Base-by-base conservation (phyloP, 768 basidiomycete genomes). In the Cubamyces sp. region DNA sequence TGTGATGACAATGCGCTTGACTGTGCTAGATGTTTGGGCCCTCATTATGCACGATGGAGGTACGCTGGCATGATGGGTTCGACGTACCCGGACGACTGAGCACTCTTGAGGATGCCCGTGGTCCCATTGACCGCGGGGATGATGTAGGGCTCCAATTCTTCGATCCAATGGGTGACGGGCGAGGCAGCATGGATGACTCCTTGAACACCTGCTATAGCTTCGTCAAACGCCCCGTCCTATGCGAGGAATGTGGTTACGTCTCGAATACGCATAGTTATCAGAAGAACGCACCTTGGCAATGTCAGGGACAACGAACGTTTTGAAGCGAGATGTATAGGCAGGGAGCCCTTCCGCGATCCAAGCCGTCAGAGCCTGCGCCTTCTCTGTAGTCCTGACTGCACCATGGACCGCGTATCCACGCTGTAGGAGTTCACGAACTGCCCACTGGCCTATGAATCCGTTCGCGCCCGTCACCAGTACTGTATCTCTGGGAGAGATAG, bases 71-170 rank as follows among this genome's bases (percentile, higher is more conserved):
- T 23, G 12, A 34, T 19, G 2, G 3, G 9, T 18, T 15, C 21
- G 16, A 46, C 39, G 28, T 14, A 23, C 18, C 11, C 14, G 34
- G n/a, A 21, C 6, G n/a, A 4, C 15, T 37, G 11, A 64, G 84
- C 81, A 46, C 85, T 85, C 61, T 83, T 74, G 23, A 94, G 75
- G 14, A 93, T 77, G 5, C 84, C 79, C 0, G 83, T 64, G 0
- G 91, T 93, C 1, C 92, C 91, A 5, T 84, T 74, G 5, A 93
- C 82, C 19, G 92, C 91, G 3, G 92, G 92, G 18, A 71, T 73
- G 63, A 91, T 85, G 41, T 89, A 67, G 59, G 88, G 86, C 6
- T 75, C 60, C 5, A 76, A 74, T 42, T 85, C 79, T 18, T 77
- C 75, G 1, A 76, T 77, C 1, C 79, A 73, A 19, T 76, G 62